These are phyloP conservation scores for Entomophthora muscae DNA, from an alignment of 371 early-diverging fungal genomes.

Conservation along the genomic window DNA sequence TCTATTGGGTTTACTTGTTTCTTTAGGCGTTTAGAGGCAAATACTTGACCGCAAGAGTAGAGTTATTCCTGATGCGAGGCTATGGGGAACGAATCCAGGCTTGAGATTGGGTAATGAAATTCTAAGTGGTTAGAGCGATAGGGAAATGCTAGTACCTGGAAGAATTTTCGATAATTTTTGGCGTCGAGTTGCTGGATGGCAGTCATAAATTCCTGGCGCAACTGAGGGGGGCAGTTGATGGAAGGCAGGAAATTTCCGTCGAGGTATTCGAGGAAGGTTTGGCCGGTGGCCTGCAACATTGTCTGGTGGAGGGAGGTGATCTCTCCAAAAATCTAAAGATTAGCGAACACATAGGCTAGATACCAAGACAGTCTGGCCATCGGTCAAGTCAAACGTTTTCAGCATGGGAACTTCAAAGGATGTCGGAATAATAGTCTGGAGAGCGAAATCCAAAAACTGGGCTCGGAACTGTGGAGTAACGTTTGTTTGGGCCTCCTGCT, in stretches of 20 bases:
- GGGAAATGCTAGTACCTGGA: neutral
- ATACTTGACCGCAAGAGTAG: no score
- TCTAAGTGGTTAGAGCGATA: neutral
- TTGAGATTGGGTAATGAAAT: neutral
- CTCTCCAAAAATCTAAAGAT: slow-evolving; percentile 49
- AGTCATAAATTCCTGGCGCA: slow-evolving; percentile 18
- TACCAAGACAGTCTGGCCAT: slow-evolving; percentile 63
- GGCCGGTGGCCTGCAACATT: slow-evolving; percentile 37
- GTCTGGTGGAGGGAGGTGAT: slow-evolving; percentile 58
- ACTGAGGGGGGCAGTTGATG: slow-evolving; percentile 42
- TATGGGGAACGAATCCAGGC: neutral
- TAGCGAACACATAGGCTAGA: neutral
- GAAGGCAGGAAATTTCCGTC: slow-evolving; percentile 38
- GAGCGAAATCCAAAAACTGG: slow-evolving; percentile 56
- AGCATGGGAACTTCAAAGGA: slow-evolving; percentile 72
- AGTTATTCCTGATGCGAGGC: neutral
- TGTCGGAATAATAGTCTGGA: slow-evolving; percentile 50
- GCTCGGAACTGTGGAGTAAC: slow-evolving; percentile 16
- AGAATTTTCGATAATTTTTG: slow-evolving; percentile 3
- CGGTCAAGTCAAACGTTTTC: slow-evolving; percentile 48
- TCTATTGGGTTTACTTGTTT: no score
- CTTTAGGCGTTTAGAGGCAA: no score
- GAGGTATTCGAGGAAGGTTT: slow-evolving; percentile 44
- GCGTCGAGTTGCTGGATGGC: slow-evolving; percentile 6
- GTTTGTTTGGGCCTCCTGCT: neutral